Base-by-base conservation (phyloP, 306 rosid genomes). In the Crotalaria pallida region DNA sequence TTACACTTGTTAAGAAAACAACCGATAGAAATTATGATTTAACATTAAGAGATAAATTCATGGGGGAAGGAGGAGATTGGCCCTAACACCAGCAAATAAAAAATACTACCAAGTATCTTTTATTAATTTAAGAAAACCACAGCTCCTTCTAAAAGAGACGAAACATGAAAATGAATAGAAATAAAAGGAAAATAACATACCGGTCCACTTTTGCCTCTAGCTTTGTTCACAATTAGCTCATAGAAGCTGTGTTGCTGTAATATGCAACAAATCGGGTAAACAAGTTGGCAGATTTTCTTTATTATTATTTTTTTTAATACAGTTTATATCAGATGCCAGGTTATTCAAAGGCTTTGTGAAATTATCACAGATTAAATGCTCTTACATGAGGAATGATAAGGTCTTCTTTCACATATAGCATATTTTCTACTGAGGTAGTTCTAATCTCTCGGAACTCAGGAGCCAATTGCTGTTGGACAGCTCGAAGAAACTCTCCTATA, bases 181-280 rank as follows among this genome's bases (percentile, higher is more conserved):
- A 36, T 47, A 31, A 40, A 44, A 47, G 50, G 0, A 24, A 45
- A 63, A 40, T 22, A 66, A 82, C 79, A 74, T 88, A 94, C 99
- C 31, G 96, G 99, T 72, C 99, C 97, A 87, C 97, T 91, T 73
- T 94, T 94, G 7, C 99, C 99, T 83, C 99, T 83, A 2, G 97
- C 98, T 79, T 88, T 90, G 89, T 94, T 94, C 38, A 90, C 71
- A 1, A 94, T 94, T 58, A 94, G 80, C 78, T 94, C 98, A 78
- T 90, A 94, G 79, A 94, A 94, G 76, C 99, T 91, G 68, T 94
- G 99, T 77, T 94, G 99, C 97, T 94, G 92, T 73, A 79, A 71
- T 50, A 82, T 55, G 22, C 64, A 79, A 6, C 15, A 12, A 69
- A 82, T 67, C 58, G 63, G 34, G 45, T 5, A 55, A 74, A 62